Percentiles rank a stretch among this genome's conserved stretches.
Evolutionary conservation across 495 filamentous ascomycete species (phyloP).

Genomic region (Immersiella caudata): DNA sequence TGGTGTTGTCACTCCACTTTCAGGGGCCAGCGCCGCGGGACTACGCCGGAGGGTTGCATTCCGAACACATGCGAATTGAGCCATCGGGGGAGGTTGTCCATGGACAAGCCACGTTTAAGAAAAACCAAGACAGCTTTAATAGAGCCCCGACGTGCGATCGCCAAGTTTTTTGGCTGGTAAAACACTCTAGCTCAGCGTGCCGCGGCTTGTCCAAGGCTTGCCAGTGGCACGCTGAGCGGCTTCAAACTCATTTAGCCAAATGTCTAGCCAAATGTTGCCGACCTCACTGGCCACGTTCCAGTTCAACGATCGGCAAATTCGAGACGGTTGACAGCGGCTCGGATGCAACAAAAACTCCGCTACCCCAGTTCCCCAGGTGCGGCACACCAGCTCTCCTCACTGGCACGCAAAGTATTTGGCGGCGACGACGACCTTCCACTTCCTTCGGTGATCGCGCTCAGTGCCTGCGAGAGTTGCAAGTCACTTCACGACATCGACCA

Average conservation of each 20-base stretch:
- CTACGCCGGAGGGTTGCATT: background rate
- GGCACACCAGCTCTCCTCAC: background rate
- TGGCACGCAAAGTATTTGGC: background rate
- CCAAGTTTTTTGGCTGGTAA: background rate
- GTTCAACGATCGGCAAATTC: conserved; percentile 1
- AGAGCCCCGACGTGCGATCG: background rate
- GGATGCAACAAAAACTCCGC: background rate
- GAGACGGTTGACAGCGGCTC: background rate
- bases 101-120: background rate
- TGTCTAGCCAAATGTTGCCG: conserved; percentile 11
- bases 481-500: background rate
- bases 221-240: background rate
- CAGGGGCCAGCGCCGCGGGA: background rate
- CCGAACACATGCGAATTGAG: conserved; percentile 3
- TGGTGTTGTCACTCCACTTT: background rate
- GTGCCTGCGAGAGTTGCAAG: background rate
- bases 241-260: conserved; percentile 9
- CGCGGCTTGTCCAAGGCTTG: background rate
- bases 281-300: conserved; percentile 18
- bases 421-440: background rate
- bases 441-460: background rate
- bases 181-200: background rate
- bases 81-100: background rate
- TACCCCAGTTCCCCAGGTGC: background rate
- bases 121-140: background rate